Conservation (phyloP, 2,329 filamentous ascomycete genomes). For the Penicillium fuscoglaucum region DNA sequence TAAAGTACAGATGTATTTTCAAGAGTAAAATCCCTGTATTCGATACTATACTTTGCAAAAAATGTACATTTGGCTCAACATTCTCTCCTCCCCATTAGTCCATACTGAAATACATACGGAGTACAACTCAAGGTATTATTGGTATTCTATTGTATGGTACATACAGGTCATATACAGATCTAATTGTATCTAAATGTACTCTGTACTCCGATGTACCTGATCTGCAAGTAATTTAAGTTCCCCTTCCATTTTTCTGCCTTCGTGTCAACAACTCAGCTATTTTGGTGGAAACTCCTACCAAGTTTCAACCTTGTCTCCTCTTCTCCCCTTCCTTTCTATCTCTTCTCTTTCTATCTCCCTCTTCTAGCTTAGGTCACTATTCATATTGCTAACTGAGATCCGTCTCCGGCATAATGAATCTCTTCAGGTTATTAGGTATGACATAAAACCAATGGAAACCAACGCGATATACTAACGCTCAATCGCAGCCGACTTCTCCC, state of each 20-base stretch:
- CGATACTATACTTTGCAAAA: too few species aligned
- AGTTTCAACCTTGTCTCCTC: constrained; percentile 3
- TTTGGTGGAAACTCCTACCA: background rate
- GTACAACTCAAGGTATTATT: too few species aligned
- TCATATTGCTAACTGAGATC: background rate
- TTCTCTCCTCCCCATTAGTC: too few species aligned
- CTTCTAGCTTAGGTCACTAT: background rate
- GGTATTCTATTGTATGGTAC: too few species aligned
- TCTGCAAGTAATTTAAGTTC: constrained; percentile 19
- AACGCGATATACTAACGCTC: constrained; percentile 17
- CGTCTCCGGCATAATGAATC: constrained; percentile 58
- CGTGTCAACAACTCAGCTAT: constrained; percentile 41
- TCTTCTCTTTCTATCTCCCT: background rate
- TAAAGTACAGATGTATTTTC: too few species aligned
- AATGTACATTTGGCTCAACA: too few species aligned
- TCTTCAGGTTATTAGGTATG: constrained; percentile 67
- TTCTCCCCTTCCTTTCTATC: background rate
- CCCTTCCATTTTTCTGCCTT: constrained; percentile 34
- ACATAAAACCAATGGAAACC: background rate
- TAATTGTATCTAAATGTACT: too few species aligned
- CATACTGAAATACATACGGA: too few species aligned
- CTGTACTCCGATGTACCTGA: constrained; percentile 8
- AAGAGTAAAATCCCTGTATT: too few species aligned
- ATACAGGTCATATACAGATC: too few species aligned
- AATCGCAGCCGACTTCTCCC: constrained; percentile 81